Conservation (phyloP, 305 asterid species). For the Rubia balearica region DNA sequence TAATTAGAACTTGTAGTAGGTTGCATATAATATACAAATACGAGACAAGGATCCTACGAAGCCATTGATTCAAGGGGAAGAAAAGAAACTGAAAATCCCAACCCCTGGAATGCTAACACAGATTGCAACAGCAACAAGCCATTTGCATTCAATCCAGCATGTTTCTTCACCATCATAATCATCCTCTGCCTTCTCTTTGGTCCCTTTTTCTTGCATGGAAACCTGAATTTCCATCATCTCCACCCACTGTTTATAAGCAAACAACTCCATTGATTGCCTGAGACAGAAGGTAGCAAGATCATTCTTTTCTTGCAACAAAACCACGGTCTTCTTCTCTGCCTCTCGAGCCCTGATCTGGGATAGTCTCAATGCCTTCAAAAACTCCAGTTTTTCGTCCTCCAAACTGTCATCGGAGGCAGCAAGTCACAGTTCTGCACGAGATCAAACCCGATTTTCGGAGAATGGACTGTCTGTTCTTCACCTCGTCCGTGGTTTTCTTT, state of each 20-base stretch:
- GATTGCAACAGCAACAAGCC: slow-evolving; percentile 32
- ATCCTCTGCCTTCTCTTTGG: slow-evolving; percentile 8
- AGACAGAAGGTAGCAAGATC: slow-evolving; percentile 32
- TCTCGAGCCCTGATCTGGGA: slow-evolving; percentile 66
- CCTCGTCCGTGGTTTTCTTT: slow-evolving; percentile 14
- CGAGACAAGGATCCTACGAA: background rate
- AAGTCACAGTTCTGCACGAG: slow-evolving; percentile 64
- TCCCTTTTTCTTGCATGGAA: slow-evolving; percentile 17
- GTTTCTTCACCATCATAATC: slow-evolving; percentile 14
- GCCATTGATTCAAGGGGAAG: background rate
- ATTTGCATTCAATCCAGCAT: slow-evolving; percentile 13
- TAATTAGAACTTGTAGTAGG: too few species aligned
- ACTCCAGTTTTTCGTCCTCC: slow-evolving; percentile 32
- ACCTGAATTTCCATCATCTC: slow-evolving; percentile 37
- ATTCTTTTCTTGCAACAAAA: slow-evolving; percentile 34
- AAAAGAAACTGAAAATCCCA: slow-evolving; percentile 24
- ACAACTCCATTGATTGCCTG: slow-evolving; percentile 34
- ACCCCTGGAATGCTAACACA: slow-evolving; percentile 47
- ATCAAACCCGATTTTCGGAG: slow-evolving; percentile 22
- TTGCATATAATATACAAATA: background rate
- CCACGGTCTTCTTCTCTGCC: slow-evolving; percentile 44
- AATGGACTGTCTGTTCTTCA: slow-evolving; percentile 15
- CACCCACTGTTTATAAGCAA: slow-evolving; percentile 46
- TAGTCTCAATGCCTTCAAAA: slow-evolving; percentile 42
- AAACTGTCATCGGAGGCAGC: slow-evolving; percentile 42